Conservation (phyloP, 2,329 filamentous ascomycete genomes). For the Paracorniculantispora psalliotae region DNA sequence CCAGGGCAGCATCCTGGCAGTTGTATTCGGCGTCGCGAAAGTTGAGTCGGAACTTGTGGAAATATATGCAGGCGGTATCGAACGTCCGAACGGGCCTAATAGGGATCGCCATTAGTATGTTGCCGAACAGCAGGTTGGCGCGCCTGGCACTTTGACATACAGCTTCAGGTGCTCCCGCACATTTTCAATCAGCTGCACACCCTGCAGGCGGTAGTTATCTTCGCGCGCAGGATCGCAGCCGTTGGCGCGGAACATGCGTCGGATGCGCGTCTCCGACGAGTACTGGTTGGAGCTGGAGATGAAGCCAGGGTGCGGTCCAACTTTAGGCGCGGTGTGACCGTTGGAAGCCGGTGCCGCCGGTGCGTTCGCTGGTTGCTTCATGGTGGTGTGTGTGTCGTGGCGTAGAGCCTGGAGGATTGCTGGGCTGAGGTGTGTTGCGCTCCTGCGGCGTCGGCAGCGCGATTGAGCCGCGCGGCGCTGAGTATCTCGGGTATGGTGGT, state of each 20-base stretch:
- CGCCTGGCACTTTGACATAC: conserved; percentile 46
- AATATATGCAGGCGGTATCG: conserved; percentile 86
- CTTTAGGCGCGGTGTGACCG: conserved; percentile 17
- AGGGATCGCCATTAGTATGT: neutral
- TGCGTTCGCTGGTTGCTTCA: neutral
- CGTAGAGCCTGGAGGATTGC: neutral
- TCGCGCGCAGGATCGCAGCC: conserved; percentile 73
- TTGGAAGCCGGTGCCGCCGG: conserved; percentile 11
- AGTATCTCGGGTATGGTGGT: neutral
- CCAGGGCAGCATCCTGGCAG: conserved; percentile 79
- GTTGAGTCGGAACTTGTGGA: conserved; percentile 84
- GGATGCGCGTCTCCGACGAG: conserved; percentile 74
- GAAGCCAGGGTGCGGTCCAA: conserved; percentile 43
- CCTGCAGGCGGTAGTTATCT: conserved; percentile 74
- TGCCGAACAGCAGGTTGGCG: neutral
- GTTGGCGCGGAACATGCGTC: conserved; percentile 63
- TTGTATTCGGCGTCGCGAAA: conserved; percentile 85
- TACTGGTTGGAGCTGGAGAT: conserved; percentile 60
- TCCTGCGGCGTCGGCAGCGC: neutral
- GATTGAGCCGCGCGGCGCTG: neutral
- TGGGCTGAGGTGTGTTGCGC: neutral
- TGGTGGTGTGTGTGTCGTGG: neutral
- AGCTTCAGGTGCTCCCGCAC: conserved; percentile 74
- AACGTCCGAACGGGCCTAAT: conserved; percentile 80
- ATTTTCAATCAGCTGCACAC: conserved; percentile 83